Evolutionary conservation across 441 rosid species (phyloP).

Genomic region (Erysimum cheiri): DNA sequence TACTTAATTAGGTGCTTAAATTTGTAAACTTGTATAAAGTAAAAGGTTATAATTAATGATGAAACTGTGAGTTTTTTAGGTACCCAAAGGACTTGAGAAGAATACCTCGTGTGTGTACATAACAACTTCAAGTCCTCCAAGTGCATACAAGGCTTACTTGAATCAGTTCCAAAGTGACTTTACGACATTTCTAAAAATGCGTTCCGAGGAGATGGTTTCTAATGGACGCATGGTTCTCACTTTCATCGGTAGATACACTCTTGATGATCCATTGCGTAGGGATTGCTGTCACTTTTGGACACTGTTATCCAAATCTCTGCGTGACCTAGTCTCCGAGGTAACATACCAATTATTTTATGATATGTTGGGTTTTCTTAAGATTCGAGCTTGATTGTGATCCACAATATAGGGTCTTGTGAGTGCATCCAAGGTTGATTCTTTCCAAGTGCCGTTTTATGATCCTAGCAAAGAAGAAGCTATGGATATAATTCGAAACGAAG

Average conservation of each 20-base stretch:
- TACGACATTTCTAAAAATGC: slow-evolving; percentile 32
- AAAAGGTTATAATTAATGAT: not conserved
- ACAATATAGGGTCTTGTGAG: slow-evolving; percentile 39
- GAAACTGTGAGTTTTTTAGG: slow-evolving; percentile 1
- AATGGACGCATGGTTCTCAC: slow-evolving; percentile 49
- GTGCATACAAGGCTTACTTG: slow-evolving; percentile 35
- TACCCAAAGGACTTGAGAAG: slow-evolving; percentile 31
- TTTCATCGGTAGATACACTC: slow-evolving; percentile 31
- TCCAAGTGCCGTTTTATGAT: slow-evolving; percentile 41
- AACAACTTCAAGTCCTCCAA: slow-evolving; percentile 34
- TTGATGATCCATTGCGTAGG: slow-evolving; percentile 40
- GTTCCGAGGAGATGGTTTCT: slow-evolving; percentile 41
- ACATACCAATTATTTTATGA: not conserved
- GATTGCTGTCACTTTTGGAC: slow-evolving; percentile 32
- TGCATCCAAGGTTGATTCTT: slow-evolving; percentile 38
- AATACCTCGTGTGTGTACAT: slow-evolving; percentile 39
- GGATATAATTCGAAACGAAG: slow-evolving; percentile 35
- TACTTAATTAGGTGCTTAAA: not conserved
- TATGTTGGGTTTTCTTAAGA: not conserved
- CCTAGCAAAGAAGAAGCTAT: slow-evolving; percentile 38
- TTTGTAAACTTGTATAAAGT: not conserved
- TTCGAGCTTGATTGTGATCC: not conserved
- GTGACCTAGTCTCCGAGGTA: slow-evolving; percentile 48
- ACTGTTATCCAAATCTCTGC: slow-evolving; percentile 38
- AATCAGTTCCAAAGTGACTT: slow-evolving; percentile 47